phyloP scores from a whole-genome alignment of 495 filamentous ascomycete genomes.

The Lindgomyces ingoldianus region DNA sequence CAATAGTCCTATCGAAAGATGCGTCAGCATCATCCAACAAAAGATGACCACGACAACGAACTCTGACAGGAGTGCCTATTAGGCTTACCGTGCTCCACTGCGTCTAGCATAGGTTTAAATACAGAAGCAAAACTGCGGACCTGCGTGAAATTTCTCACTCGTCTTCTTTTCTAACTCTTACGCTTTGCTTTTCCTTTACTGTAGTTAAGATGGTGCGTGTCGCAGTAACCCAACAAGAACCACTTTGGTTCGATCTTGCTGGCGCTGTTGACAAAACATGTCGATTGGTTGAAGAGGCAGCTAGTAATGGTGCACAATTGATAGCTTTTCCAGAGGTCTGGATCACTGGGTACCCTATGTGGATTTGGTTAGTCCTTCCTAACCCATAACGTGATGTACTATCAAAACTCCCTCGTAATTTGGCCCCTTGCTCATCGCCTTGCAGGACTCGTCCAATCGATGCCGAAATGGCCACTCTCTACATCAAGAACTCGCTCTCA shows the following conservation, averaged over 20 bases:
- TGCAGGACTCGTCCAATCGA: conserved; percentile 52
- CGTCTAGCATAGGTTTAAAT: background rate
- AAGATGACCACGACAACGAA: background rate
- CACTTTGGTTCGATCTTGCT: conserved; percentile 56
- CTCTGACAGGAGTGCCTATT: background rate
- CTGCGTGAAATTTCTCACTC: no score
- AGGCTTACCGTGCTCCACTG: no score
- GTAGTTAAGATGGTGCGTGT: conserved; percentile 30
- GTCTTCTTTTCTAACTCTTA: background rate
- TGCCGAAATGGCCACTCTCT: conserved; percentile 46
- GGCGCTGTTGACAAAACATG: conserved; percentile 54
- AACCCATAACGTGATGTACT: no score
- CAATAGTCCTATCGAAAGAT: background rate
- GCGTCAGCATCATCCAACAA: background rate
- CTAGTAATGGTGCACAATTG: conserved; percentile 52
- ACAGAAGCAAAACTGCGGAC: background rate
- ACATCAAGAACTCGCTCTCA: conserved; percentile 55
- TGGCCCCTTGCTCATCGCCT: background rate
- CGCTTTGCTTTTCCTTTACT: background rate
- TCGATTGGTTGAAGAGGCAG: conserved; percentile 55
- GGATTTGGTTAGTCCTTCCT: conserved; percentile 55
- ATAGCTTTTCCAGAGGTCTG: conserved; percentile 59
- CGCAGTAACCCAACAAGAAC: conserved; percentile 47
- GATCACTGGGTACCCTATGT: conserved; percentile 59
- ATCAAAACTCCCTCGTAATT: conserved; percentile 3